Base-by-base conservation (phyloP, 306 rosid species). In the Ormosia semicastrata region DNA sequence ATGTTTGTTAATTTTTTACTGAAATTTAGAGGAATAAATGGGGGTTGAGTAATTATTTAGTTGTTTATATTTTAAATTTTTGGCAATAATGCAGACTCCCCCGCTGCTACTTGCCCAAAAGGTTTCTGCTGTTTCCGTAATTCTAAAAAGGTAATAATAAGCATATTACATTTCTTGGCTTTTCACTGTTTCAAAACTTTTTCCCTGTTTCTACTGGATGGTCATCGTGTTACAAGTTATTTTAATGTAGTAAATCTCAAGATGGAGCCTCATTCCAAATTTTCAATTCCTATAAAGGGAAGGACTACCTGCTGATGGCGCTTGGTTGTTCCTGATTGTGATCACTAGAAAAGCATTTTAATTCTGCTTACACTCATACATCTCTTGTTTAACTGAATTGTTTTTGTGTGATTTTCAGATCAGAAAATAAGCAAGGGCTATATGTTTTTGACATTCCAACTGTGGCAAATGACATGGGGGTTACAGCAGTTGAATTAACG, bases 341-440 rank as follows among this genome's bases (percentile, higher is more conserved):
- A 82, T 75, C 49, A 56, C 76, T 18, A 71, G 57, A 43, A 79
- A 70, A 76, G 62, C 74, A 60, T 78, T 68, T 75, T 36, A 34
- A 18, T 62, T 41, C 52, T 54, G 73, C 78, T 58, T 34, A 40
- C 7, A 37, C 58, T 43, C 68, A 63, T 79, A 52, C 69, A 81
- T 73, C 60, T 76, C 59, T 37, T 17, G 69, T 65, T 71, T 82
- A 76, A 73, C 59, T 68, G 73, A 81, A 29, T 72, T 46, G 2
- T 77, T 50, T 37, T 60, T 76, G 41, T 78, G 80, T 50, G 39
- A 80, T 65, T 88, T 85, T 75, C 94, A 95, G 99, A 81, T 93
- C 93, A 86, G 99, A 95, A 73, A 88, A 75, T 73, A 95, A 87
- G 90, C 92, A 90, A 73, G 98, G 99, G 78, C 94, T 87, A 76